Percentiles rank a stretch among this genome's conserved stretches.
phyloP scores from a whole-genome alignment of 2,329 filamentous ascomycete genomes.

The Teratosphaeria epicoccoides region DNA sequence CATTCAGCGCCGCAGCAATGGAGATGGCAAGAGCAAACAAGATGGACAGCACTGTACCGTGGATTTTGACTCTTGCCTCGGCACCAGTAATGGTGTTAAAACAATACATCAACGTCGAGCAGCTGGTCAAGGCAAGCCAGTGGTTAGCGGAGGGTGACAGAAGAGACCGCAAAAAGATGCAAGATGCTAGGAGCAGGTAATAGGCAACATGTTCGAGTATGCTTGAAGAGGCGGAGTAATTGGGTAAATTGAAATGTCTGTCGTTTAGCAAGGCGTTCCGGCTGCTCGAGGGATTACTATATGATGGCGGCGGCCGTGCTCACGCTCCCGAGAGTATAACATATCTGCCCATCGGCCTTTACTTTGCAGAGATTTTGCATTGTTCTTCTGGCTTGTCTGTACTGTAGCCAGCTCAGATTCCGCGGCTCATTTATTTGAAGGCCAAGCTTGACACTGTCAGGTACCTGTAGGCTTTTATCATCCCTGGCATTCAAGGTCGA shows the following conservation, averaged over 20 bases:
- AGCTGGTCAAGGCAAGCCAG: conserved; percentile 83
- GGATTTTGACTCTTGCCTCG: conserved; percentile 71
- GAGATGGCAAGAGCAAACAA: conserved; percentile 90
- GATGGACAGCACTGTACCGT: conserved; percentile 50
- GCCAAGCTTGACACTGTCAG: too few species aligned
- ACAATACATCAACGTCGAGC: conserved; percentile 87
- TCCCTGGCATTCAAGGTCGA: too few species aligned
- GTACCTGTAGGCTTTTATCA: too few species aligned
- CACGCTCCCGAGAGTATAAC: neutral
- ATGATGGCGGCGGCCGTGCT: neutral
- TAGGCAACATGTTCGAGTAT: neutral
- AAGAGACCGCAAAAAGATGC: conserved; percentile 19
- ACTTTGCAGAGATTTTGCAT: too few species aligned
- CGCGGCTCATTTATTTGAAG: too few species aligned
- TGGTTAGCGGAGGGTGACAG: conserved; percentile 87
- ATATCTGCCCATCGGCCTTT: neutral
- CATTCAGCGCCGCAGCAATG: conserved; percentile 84
- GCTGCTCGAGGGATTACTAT: neutral
- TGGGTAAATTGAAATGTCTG: neutral
- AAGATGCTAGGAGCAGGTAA: neutral
- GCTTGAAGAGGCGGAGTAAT: neutral
- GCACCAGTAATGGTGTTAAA: conserved; percentile 83
- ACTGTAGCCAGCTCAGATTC: too few species aligned
- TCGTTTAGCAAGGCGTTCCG: neutral
- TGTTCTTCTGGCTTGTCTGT: too few species aligned